Evolutionary conservation across 2,329 filamentous ascomycete species (phyloP), one percentile per base, ranked within the genome.

Genomic region (Colletotrichum horii): DNA sequence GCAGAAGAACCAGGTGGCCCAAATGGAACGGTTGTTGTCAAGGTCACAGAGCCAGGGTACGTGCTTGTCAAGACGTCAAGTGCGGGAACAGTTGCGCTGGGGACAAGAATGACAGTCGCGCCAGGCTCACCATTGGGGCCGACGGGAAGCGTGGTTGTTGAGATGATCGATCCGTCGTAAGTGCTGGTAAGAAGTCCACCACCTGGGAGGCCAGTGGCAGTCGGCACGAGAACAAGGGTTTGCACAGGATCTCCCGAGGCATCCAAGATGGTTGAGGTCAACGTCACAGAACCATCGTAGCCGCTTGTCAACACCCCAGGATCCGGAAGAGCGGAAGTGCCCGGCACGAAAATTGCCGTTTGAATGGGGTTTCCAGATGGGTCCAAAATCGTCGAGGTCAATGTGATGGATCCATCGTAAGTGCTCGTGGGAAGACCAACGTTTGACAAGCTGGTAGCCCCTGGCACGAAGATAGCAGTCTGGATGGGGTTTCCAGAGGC

Each of bases 51-150:
- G 6, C 71, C 71, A 6, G 22, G 48, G 22, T 71, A 74, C 3
- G 71, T 66, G 36, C 71, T 74, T 22, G 71, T 74, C 6, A 74
- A 11, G n/a, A 71, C 34, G 19, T 70, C 64, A 6, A 60, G 61
- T 2, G 36, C n/a, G 4, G 11, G 6, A 26, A 3, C 32, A 11
- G 66, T 60, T 2, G 8, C 8, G 32, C 69, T 55, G 6, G 69
- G 69, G 24, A 70, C 66, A 11, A 43, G 24, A 22, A 70, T 32
- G 16, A 70, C 56, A 9, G 66, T 70, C n/a, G 52, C 24, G 4
- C 32, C 19, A 32, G 67, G 34, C 24, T 64, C 32, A 7, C 71
- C 71, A 7, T 67, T 65, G 11, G 66, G 48, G 6, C 66, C 71
- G 6, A 22, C n/a, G n/a, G 71, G 66, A n/a, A 74, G 4, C 14